phyloP scores from a whole-genome alignment of 495 filamentous ascomycete genomes.

The Glutinoglossum americanum region DNA sequence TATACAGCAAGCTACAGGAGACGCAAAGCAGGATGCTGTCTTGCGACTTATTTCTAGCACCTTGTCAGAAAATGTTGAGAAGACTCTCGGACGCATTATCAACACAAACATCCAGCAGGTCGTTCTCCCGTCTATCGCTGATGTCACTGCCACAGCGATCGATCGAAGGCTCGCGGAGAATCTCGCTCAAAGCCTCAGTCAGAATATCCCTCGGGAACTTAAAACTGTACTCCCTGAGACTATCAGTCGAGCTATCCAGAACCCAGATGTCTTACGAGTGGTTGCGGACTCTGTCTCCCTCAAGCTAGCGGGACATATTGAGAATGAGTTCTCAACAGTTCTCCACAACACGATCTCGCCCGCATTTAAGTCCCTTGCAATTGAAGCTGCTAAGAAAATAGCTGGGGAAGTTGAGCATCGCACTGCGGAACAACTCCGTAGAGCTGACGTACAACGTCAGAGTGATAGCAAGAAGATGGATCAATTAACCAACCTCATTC shows the following conservation, averaged over 20 bases:
- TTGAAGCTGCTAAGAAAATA: conserved; percentile 35
- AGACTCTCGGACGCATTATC: conserved; percentile 50
- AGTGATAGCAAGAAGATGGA: conserved; percentile 63
- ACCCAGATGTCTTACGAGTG: conserved; percentile 41
- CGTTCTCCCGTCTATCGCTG: conserved; percentile 36
- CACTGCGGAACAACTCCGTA: conserved; percentile 36
- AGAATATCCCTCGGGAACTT: conserved; percentile 30
- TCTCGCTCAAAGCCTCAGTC: conserved; percentile 20
- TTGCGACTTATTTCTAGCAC: conserved; percentile 74
- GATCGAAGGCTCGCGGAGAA: conserved; percentile 37
- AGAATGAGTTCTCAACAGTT: conserved; percentile 38
- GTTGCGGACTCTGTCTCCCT: conserved; percentile 50
- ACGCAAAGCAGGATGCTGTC: conserved; percentile 55
- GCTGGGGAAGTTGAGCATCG: conserved; percentile 43
- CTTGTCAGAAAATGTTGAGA: conserved; percentile 75
- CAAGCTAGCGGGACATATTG: conserved; percentile 42
- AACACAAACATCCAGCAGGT: conserved; percentile 38
- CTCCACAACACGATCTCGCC: conserved; percentile 42
- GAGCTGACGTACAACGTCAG: conserved; percentile 45
- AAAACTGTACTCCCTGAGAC: conserved; percentile 31
- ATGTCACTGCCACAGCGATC: conserved; percentile 28
- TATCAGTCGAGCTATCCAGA: conserved; percentile 39
- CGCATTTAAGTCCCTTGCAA: conserved; percentile 35
- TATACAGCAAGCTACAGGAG: conserved; percentile 37
- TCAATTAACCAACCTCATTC: conserved; percentile 51